phyloP scores from a whole-genome alignment of 805 yeast genomes.

The Candida khao-thaluensis region DNA sequence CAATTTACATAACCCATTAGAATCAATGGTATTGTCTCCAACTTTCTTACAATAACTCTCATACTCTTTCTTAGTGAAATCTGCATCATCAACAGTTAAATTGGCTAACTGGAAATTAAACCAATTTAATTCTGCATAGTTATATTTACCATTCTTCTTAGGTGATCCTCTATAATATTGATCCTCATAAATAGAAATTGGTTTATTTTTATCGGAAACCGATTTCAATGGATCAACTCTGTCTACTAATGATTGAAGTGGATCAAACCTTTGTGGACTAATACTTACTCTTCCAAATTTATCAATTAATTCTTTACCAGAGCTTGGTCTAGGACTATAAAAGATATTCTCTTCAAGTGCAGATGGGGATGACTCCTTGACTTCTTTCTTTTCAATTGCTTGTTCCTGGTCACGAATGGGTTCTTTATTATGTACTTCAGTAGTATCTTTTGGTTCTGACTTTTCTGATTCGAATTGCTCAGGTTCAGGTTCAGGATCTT shows the following conservation, averaged over 20 bases:
- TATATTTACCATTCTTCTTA: conserved; percentile 25
- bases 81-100: conserved; percentile 1
- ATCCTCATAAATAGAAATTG: conserved; percentile 43
- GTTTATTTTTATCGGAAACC: conserved; percentile 32
- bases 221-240: conserved; percentile 42
- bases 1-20: conserved; percentile 9
- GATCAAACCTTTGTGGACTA: conserved; percentile 18
- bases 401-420: too few relatives aligned
- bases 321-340: conserved; percentile 3
- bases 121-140: conserved; percentile 37
- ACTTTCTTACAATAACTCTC: conserved; percentile 7
- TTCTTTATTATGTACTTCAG: too few relatives aligned
- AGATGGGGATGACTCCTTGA: conserved; percentile 1
- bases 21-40: conserved; percentile 8
- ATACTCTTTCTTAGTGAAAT: conserved; percentile 9
- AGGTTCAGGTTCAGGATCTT: too few relatives aligned
- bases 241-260: conserved; percentile 36
- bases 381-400: not conserved
- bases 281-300: conserved; percentile 33
- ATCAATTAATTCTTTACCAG: conserved; percentile 14
- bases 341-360: conserved; percentile 1
- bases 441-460: too few relatives aligned
- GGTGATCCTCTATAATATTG: conserved; percentile 35
- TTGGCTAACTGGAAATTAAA: conserved; percentile 37
- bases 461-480: too few relatives aligned